Conservation (phyloP, 2,329 filamentous ascomycete genomes). For the Aureobasidium lini region DNA sequence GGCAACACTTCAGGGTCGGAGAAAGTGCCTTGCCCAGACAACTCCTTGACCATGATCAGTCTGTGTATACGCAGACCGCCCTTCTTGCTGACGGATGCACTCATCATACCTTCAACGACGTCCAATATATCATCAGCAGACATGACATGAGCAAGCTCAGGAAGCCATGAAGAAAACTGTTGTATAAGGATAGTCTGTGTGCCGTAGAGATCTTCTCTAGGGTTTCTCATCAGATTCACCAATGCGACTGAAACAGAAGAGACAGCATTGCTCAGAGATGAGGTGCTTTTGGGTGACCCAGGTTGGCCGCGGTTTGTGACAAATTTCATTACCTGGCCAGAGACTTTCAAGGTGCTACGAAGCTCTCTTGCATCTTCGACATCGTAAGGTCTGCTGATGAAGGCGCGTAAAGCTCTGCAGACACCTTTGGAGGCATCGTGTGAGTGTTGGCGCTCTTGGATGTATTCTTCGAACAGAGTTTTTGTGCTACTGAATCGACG, state of each 20-base stretch:
- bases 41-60: constrained; percentile 85
- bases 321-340: constrained; percentile 14
- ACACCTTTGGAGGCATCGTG: constrained; percentile 13
- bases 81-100: constrained; percentile 6
- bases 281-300: background rate
- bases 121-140: constrained; percentile 79
- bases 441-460: constrained; percentile 13
- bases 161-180: constrained; percentile 96
- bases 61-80: constrained; percentile 30
- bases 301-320: background rate
- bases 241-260: constrained; percentile 5
- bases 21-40: constrained; percentile 76
- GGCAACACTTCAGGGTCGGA: constrained; percentile 66
- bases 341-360: constrained; percentile 16
- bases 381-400: constrained; percentile 16
- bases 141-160: constrained; percentile 72
- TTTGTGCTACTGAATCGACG: constrained; percentile 15
- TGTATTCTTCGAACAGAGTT: constrained; percentile 13
- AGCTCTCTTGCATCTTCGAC: constrained; percentile 16
- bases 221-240: constrained; percentile 11
- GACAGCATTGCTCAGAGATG: background rate
- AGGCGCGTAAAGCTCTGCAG: constrained; percentile 13
- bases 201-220: constrained; percentile 9
- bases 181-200: constrained; percentile 85
- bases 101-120: constrained; percentile 51